phyloP scores from a whole-genome alignment of 371 early-diverging fungal species.

The Mortierella sp. region DNA sequence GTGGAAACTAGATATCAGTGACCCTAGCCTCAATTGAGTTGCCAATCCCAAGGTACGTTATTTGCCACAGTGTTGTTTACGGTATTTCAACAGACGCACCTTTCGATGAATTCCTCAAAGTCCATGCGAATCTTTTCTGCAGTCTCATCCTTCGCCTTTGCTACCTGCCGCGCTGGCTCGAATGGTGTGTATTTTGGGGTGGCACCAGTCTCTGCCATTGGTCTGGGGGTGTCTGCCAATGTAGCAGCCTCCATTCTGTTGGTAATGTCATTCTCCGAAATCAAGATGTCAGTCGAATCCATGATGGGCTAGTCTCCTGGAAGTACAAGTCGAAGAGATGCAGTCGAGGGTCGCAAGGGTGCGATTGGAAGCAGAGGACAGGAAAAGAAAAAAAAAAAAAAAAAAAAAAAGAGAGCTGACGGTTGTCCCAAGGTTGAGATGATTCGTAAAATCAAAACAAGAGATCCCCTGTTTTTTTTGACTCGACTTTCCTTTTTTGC shows the following conservation, averaged over 20 bases:
- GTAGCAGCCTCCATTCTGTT: conserved; percentile 49
- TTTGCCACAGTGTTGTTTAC: no score
- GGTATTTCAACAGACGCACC: conserved; percentile 55
- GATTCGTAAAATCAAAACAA: conserved; percentile 4
- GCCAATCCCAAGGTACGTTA: background rate
- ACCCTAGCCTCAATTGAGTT: background rate
- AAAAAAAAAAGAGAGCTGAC: background rate
- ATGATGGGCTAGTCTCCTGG: conserved; percentile 18
- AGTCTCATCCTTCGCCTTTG: conserved; percentile 81
- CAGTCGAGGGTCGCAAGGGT: background rate
- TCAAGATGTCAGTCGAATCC: conserved; percentile 51
- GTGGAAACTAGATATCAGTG: background rate
- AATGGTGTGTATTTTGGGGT: conserved; percentile 50
- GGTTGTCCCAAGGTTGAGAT: no score
- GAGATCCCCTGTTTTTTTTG: conserved; percentile 4
- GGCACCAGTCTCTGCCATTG: conserved; percentile 18
- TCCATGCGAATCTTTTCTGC: conserved; percentile 82
- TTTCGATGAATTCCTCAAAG: conserved; percentile 84
- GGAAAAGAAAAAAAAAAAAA: background rate
- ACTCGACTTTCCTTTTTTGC: background rate
- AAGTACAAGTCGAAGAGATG: conserved; percentile 7
- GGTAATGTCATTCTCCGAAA: conserved; percentile 46
- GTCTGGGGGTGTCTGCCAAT: conserved; percentile 48
- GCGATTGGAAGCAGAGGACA: background rate
- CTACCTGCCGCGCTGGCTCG: conserved; percentile 59